Conservation (phyloP, 2,329 filamentous ascomycete species). For the Myrmaecium sp. region DNA sequence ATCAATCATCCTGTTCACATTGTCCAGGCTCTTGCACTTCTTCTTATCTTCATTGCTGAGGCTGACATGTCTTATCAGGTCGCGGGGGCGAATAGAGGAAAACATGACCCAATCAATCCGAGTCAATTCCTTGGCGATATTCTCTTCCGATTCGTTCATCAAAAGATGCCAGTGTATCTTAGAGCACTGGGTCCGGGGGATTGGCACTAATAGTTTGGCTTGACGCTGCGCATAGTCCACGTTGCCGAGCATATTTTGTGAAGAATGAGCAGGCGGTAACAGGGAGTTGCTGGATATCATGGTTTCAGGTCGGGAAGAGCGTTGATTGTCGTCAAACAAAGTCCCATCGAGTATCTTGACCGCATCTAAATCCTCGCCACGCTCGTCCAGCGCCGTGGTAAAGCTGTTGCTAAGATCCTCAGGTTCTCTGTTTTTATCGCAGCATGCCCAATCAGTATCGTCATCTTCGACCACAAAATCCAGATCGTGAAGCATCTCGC, state of each 20-base stretch:
- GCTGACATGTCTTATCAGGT: slow-evolving; percentile 82
- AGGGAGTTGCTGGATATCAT: neutral
- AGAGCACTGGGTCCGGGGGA: slow-evolving; percentile 50
- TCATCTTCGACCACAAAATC: slow-evolving; percentile 70
- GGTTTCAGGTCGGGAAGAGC: no score
- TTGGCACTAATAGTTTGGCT: slow-evolving; percentile 54
- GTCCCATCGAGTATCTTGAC: no score
- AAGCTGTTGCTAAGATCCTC: slow-evolving; percentile 14
- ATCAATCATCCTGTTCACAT: slow-evolving; percentile 86
- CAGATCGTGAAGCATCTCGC: slow-evolving; percentile 68
- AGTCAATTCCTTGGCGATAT: slow-evolving; percentile 80
- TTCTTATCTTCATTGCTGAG: slow-evolving; percentile 54
- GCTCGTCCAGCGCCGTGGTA: slow-evolving; percentile 21
- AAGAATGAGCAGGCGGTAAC: slow-evolving; percentile 15
- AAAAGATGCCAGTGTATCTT: slow-evolving; percentile 83
- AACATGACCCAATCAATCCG: slow-evolving; percentile 98
- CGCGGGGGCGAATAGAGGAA: slow-evolving; percentile 79
- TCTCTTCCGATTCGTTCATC: slow-evolving; percentile 71
- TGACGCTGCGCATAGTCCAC: slow-evolving; percentile 70
- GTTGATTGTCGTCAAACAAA: no score
- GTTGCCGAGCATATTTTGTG: slow-evolving; percentile 39
- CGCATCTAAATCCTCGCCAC: slow-evolving; percentile 1
- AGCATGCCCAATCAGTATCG: slow-evolving; percentile 80
- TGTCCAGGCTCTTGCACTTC: slow-evolving; percentile 58
- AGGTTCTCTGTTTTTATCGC: slow-evolving; percentile 44